These are phyloP conservation scores for Phytophthora niederhauseri DNA, from an alignment of 352 stramenopile genomes.

Conservation along the genomic window DNA sequence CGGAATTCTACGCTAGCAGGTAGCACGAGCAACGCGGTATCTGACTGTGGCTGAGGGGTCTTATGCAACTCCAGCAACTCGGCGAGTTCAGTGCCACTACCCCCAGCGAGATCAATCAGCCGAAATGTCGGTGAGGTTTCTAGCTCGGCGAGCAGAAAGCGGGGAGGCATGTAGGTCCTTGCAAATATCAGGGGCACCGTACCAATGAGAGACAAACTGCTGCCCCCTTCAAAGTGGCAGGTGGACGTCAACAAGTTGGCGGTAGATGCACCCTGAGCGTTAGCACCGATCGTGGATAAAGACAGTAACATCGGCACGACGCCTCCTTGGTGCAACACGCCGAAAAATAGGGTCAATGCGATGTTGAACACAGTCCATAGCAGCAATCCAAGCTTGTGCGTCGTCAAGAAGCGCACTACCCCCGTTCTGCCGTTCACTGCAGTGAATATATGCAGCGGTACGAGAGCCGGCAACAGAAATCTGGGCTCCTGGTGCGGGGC, in stretches of 20 bases:
- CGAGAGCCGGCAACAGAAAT: constrained; percentile 89
- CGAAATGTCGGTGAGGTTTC: constrained; percentile 31
- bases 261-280: constrained; percentile 3
- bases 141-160: constrained; percentile 63
- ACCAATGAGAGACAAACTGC: constrained; percentile 10
- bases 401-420: constrained; percentile 28
- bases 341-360: constrained; percentile 64
- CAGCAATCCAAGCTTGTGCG: constrained; percentile 16
- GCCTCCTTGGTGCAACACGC: constrained; percentile 73
- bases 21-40: constrained; percentile 41
- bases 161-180: constrained; percentile 85
- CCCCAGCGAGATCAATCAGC: constrained; percentile 61
- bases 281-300: constrained; percentile 30
- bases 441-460: constrained; percentile 83
- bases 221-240: constrained; percentile 36
- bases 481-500: constrained; percentile 95
- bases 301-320: constrained; percentile 65
- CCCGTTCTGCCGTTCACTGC: constrained; percentile 27
- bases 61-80: constrained; percentile 14
- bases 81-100: constrained; percentile 16
- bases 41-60: constrained; percentile 1
- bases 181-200: constrained; percentile 59
- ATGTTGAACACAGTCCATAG: constrained; percentile 68
- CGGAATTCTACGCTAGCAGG: constrained; percentile 51
- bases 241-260: constrained; percentile 27